Conservation (phyloP, 345 rosid species). For the Populus tremula region DNA sequence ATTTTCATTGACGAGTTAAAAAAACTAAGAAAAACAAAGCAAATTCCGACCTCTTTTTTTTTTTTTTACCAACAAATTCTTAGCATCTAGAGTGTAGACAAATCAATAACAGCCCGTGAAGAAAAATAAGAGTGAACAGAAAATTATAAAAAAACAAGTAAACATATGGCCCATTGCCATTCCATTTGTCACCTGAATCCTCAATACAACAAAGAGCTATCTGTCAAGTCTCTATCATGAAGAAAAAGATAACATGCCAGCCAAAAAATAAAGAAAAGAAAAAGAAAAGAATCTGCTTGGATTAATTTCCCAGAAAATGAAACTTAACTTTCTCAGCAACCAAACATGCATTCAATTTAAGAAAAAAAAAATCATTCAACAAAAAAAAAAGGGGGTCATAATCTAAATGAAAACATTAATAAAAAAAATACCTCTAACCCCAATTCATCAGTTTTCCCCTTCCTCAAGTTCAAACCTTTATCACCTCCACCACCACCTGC, state of each 20-base stretch:
- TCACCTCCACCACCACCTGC: slow-evolving; percentile 7
- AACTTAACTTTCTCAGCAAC: not conserved
- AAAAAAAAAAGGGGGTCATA: not conserved
- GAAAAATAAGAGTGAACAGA: not conserved
- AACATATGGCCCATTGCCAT: not conserved
- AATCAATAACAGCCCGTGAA: not conserved
- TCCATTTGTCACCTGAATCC: not conserved
- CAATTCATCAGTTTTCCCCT: slow-evolving; percentile 16
- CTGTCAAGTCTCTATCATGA: not conserved
- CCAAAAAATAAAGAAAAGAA: not conserved
- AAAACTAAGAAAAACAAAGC: not conserved
- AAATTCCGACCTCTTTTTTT: not conserved
- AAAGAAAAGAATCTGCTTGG: not conserved
- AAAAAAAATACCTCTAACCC: slow-evolving; percentile 18
- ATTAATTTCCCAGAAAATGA: not conserved
- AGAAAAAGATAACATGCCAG: not conserved
- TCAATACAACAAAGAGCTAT: not conserved
- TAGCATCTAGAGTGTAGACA: not conserved
- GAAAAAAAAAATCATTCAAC: too few relatives aligned
- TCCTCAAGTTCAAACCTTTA: not conserved
- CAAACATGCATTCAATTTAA: not conserved
- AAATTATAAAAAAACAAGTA: not conserved
- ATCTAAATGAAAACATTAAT: not conserved
- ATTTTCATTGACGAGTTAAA: not conserved
- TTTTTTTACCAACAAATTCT: not conserved